phyloP scores from a whole-genome alignment of 495 filamentous ascomycete genomes.

The Aspergillus ellipticus region DNA sequence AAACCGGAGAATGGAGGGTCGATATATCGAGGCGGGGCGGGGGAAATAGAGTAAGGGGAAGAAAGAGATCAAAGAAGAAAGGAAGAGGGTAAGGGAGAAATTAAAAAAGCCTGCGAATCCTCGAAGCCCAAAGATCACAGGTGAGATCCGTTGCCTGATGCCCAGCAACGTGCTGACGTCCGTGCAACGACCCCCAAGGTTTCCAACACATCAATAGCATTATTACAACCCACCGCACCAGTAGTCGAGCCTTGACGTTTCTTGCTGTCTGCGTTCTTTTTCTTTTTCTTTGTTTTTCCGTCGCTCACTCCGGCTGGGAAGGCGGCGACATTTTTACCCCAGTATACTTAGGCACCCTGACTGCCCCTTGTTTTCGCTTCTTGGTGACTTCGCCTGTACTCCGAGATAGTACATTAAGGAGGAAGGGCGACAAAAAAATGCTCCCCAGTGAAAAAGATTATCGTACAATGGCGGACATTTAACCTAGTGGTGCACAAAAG shows the following conservation, averaged over 20 bases:
- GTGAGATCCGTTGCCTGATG: neutral
- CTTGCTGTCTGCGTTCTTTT: conserved; percentile 7
- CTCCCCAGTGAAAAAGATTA: conserved; percentile 38
- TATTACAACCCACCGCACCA: conserved; percentile 20
- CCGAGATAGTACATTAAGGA: conserved; percentile 33
- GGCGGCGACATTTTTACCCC: conserved; percentile 3
- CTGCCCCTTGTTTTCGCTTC: conserved; percentile 10
- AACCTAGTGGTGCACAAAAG: conserved; percentile 28
- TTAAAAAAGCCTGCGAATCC: conserved; percentile 13
- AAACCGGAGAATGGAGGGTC: conserved; percentile 11
- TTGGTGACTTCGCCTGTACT: conserved; percentile 17
- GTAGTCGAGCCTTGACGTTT: conserved; percentile 12
- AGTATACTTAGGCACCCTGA: conserved; percentile 2
- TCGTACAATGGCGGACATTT: conserved; percentile 44
- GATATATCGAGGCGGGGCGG: conserved; percentile 11
- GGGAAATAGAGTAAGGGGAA: conserved; percentile 13
- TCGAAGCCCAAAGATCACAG: conserved; percentile 2
- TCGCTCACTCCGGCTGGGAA: conserved; percentile 1
- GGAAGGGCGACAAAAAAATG: conserved; percentile 20
- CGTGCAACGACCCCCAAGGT: conserved; percentile 13
- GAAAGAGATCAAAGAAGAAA: conserved; percentile 15
- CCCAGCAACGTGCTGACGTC: conserved; percentile 8
- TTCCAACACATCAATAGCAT: conserved; percentile 12
- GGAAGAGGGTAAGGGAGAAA: conserved; percentile 17
- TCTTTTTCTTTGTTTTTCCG: conserved; percentile 10